Conservation (phyloP, 1,284 basidiomycete genomes). For the Cutaneotrichosporon sp. region DNA sequence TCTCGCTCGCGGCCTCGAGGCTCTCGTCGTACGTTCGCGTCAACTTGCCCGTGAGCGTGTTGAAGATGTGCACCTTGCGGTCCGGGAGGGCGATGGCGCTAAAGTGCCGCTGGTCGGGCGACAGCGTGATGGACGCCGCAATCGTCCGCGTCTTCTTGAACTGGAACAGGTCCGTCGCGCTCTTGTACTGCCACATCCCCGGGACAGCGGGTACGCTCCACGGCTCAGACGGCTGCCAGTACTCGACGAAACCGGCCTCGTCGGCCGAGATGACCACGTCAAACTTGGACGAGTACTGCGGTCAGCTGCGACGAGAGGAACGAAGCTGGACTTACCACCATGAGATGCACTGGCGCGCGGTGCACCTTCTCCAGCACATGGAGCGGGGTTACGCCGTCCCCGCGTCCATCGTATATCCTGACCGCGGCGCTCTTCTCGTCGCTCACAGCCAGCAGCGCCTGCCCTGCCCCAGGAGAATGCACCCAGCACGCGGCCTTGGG, state of each 20-base stretch:
- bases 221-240: slow-evolving; percentile 88
- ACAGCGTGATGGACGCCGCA: slow-evolving; percentile 87
- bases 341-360: slow-evolving; percentile 82
- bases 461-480: slow-evolving; percentile 81
- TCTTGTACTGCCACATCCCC: slow-evolving; percentile 88
- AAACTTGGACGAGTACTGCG: slow-evolving; percentile 83
- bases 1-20: slow-evolving; percentile 86
- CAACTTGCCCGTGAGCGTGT: slow-evolving; percentile 85
- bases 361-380: slow-evolving; percentile 76
- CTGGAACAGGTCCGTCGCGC: slow-evolving; percentile 90
- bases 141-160: slow-evolving; percentile 88
- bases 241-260: slow-evolving; percentile 92
- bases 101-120: slow-evolving; percentile 83
- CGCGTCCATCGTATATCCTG: slow-evolving; percentile 89
- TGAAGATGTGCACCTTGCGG: slow-evolving; percentile 90
- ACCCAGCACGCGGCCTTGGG: slow-evolving; percentile 93
- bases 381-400: slow-evolving; percentile 69
- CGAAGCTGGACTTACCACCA: slow-evolving; percentile 69
- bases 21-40: slow-evolving; percentile 94
- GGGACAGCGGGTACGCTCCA: slow-evolving; percentile 78
- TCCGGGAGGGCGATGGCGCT: slow-evolving; percentile 90
- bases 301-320: not conserved
- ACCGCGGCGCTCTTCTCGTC: slow-evolving; percentile 75
- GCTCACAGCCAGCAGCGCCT: slow-evolving; percentile 86
- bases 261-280: slow-evolving; percentile 94